Evolutionary conservation across 768 basidiomycete genomes (phyloP).

Genomic region (Pilatotrama ljubarskyi): DNA sequence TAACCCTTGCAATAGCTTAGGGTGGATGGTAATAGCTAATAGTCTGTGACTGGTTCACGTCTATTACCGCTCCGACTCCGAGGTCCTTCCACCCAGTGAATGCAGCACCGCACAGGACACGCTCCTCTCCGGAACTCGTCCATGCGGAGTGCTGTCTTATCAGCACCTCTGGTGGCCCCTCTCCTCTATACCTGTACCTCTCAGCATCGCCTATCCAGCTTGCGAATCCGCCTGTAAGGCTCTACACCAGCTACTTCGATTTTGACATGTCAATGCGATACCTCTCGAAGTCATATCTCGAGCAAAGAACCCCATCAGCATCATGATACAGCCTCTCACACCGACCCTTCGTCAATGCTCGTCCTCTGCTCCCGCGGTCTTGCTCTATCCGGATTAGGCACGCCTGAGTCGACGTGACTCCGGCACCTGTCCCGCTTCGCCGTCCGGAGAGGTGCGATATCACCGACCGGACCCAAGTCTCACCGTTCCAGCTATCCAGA

Average conservation of each 20-base stretch:
- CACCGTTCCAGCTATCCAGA: not conserved
- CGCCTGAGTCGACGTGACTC: not conserved
- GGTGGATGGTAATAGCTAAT: too few species aligned
- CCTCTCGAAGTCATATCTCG: not conserved
- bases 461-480: not conserved
- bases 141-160: not conserved
- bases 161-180: not conserved
- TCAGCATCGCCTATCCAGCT: not conserved
- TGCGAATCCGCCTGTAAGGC: not conserved
- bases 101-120: not conserved
- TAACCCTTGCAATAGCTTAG: too few species aligned
- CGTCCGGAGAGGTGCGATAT: not conserved
- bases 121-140: not conserved
- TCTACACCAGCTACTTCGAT: not conserved
- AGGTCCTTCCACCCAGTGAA: too few species aligned
- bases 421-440: not conserved
- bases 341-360: not conserved
- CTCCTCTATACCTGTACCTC: not conserved
- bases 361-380: not conserved
- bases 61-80: too few species aligned
- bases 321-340: conserved; percentile 13
- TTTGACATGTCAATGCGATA: too few species aligned
- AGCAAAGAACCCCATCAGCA: conserved; percentile 5
- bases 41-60: too few species aligned
- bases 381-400: not conserved